Percentiles rank a stretch among this genome's conserved stretches.
phyloP scores from a whole-genome alignment of 2,329 filamentous ascomycete genomes.

The Didymella exigua region DNA sequence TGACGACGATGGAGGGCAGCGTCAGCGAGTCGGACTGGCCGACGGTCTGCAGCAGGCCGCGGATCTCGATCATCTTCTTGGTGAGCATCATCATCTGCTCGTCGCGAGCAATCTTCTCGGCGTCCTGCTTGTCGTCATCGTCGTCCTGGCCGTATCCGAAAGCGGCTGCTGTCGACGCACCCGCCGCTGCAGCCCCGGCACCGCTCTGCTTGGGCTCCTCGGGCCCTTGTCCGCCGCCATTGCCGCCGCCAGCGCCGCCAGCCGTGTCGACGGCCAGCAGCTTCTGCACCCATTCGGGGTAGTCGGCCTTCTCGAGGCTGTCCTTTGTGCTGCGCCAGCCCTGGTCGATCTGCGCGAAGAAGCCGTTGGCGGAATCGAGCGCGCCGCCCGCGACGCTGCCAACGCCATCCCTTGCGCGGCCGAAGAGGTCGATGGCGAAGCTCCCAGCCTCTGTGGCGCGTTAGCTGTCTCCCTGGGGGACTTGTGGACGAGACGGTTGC shows the following conservation, averaged over 20 bases:
- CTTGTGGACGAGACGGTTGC: not conserved
- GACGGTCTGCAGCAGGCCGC: slow-evolving; percentile 86
- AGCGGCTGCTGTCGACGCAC: slow-evolving; percentile 73
- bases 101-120: slow-evolving; percentile 75
- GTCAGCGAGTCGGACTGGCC: slow-evolving; percentile 89
- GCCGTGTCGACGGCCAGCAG: slow-evolving; percentile 59
- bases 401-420: slow-evolving; percentile 72
- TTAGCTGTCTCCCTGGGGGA: slow-evolving; percentile 44
- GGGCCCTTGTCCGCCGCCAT: slow-evolving; percentile 49
- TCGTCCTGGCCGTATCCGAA: slow-evolving; percentile 78
- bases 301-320: slow-evolving; percentile 71
- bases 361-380: slow-evolving; percentile 72
- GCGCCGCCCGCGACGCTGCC: slow-evolving; percentile 70
- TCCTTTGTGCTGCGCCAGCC: slow-evolving; percentile 88
- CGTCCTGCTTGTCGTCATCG: slow-evolving; percentile 67
- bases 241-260: slow-evolving; percentile 46
- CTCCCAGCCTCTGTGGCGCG: slow-evolving; percentile 69
- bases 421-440: slow-evolving; percentile 77
- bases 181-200: slow-evolving; percentile 64
- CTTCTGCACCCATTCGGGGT: slow-evolving; percentile 78
- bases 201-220: slow-evolving; percentile 61
- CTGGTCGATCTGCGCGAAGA: slow-evolving; percentile 77
- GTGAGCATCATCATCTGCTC: slow-evolving; percentile 99
- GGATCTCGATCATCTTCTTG: slow-evolving; percentile 99
- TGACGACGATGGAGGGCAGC: slow-evolving; percentile 96